phyloP scores from a whole-genome alignment of 345 rosid genomes.

The Gossypium rotundifolium region DNA sequence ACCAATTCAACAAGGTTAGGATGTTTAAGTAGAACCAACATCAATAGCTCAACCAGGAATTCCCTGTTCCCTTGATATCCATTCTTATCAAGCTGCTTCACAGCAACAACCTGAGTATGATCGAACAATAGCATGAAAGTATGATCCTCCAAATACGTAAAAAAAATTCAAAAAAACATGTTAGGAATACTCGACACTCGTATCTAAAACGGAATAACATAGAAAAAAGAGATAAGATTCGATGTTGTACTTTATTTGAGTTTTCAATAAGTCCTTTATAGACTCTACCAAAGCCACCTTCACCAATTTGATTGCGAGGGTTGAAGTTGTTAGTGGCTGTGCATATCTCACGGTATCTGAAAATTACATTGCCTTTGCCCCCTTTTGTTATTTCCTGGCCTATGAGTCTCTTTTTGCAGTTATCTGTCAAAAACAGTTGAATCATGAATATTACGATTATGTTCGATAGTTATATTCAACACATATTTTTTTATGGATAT shows the following conservation, averaged over 20 bases:
- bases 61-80: conserved; percentile 84
- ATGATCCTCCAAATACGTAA: no score
- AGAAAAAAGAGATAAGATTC: neutral
- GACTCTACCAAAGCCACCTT: conserved; percentile 97
- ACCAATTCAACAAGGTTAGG: conserved; percentile 64
- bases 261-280: conserved; percentile 56
- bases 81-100: conserved; percentile 75
- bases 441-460: neutral
- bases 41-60: conserved; percentile 68
- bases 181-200: neutral
- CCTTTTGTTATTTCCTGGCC: conserved; percentile 49
- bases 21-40: conserved; percentile 64
- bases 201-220: neutral
- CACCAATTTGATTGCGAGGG: conserved; percentile 62
- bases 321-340: conserved; percentile 66
- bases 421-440: conserved; percentile 39
- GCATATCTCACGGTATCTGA: conserved; percentile 56
- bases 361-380: conserved; percentile 61
- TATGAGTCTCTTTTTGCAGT: conserved; percentile 62
- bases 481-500: neutral
- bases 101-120: conserved; percentile 49
- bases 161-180: no score
- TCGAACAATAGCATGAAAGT: neutral
- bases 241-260: conserved; percentile 35
- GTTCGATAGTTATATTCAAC: neutral